Percentiles rank a stretch among this genome's conserved stretches.
Conservation (phyloP, 106 monocot genomes). For the Acanthochlamys bracteata region DNA sequence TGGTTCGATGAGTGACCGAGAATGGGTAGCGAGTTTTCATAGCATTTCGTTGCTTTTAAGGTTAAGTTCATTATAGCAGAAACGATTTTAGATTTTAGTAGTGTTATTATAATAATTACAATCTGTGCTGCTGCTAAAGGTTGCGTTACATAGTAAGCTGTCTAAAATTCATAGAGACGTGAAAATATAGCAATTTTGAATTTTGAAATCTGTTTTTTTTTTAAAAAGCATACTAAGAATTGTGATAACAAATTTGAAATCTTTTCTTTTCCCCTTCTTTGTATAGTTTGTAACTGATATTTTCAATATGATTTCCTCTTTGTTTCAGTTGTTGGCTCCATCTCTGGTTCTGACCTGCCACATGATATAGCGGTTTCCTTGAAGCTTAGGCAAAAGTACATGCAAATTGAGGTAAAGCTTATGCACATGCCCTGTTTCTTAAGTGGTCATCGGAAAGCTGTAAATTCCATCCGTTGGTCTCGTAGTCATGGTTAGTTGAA, state of each 20-base stretch:
- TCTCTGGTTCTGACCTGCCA: constrained; percentile 39
- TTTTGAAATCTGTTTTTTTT: not conserved
- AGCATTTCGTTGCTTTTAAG: too few species aligned
- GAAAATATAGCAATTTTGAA: too few species aligned
- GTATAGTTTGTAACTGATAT: not conserved
- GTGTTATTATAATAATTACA: too few species aligned
- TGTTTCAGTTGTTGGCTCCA: constrained; percentile 46
- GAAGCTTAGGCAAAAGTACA: constrained; percentile 8
- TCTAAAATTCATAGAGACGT: too few species aligned
- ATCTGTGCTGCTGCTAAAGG: too few species aligned
- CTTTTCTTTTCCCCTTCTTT: not conserved
- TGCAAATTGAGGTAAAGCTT: constrained; percentile 9
- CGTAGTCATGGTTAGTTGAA: constrained; percentile 49
- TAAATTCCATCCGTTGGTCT: constrained; percentile 90
- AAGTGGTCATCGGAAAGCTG: constrained; percentile 49
- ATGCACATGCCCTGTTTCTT: constrained; percentile 31
- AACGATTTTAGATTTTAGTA: too few species aligned
- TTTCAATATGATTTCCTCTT: constrained; percentile 1
- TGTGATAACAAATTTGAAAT: not conserved
- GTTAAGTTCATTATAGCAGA: too few species aligned
- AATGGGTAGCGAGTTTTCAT: too few species aligned
- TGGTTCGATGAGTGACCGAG: too few species aligned
- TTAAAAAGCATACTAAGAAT: not conserved
- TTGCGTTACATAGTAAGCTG: too few species aligned
- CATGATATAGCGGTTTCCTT: constrained; percentile 26